Evolutionary conservation across 352 stramenopile species (phyloP), one percentile per base, ranked within the genome.

Genomic region (Globisporangium nagaii): DNA sequence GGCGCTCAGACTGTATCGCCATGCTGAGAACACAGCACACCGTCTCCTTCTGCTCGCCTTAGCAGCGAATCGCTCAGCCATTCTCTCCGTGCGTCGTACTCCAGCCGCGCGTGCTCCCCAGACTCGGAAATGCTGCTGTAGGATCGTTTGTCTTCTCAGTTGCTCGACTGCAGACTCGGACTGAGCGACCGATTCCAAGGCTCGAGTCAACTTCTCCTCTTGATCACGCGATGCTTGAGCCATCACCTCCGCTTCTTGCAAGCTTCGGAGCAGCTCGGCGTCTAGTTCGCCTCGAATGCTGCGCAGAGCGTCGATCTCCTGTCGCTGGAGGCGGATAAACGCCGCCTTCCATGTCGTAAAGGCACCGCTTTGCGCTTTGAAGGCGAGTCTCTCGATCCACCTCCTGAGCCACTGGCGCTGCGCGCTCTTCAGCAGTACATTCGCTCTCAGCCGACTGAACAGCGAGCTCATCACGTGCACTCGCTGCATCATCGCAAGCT

Each of bases 401-500:
- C 25, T 20, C 0, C 11, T 24, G 15, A 58, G 20, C 24, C 41
- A 48, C 22, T 10, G 7, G 13, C 52, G 30, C 42, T 43, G 52
- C n/a, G 51, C 22, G 20, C 13, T 24, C 25, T 51, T 41, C 15
- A 47, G 2, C 11, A 2, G 12, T 9, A 10, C 41, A 19, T 51
- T 3, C 0, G 5, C 9, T 27, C 42, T 34, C 4, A 58, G 12
- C 19, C 19, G 12, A 12, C 32, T 17, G 13, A 62, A 37, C 25
- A 36, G 25, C 12, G 13, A 37, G 30, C 42, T 40, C 9, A 60
- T 4, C n/a, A 46, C 8, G 12, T 25, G 25, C n/a, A 1, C 48
- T 12, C 27, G 34, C 25, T 65, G 50, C 27, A 62, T 52, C 5
- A 53, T 2, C 3, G 41, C 5, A 1, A 80, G 49, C 25, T 63